phyloP scores from a whole-genome alignment of 2,329 filamentous ascomycete species.

The Boeremia exigua region DNA sequence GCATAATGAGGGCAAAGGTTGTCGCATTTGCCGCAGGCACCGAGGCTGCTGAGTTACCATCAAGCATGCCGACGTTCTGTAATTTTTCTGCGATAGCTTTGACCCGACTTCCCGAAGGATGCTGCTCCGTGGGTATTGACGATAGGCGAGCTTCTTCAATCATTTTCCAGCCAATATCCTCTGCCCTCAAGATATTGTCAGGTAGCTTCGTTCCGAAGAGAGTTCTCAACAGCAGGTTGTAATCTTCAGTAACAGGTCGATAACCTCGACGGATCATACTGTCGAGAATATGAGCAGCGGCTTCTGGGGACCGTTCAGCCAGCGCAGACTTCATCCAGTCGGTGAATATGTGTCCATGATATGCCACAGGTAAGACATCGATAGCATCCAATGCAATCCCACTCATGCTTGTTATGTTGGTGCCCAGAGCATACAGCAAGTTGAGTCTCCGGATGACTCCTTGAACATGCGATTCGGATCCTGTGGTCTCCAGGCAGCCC shows the following conservation, averaged over 20 bases:
- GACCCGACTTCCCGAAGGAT: neutral
- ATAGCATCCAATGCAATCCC: constrained; percentile 50
- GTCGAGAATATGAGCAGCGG: constrained; percentile 73
- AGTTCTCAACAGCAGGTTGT: constrained; percentile 82
- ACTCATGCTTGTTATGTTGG: constrained; percentile 37
- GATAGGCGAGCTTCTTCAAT: constrained; percentile 29
- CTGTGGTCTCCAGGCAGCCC: constrained; percentile 51
- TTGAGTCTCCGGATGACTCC: constrained; percentile 35
- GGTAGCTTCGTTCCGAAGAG: constrained; percentile 64
- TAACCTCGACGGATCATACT: constrained; percentile 76
- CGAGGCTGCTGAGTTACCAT: constrained; percentile 8
- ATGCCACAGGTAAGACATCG: constrained; percentile 57
- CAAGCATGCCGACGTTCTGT: neutral
- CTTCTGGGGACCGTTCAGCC: constrained; percentile 64
- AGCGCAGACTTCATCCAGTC: constrained; percentile 90
- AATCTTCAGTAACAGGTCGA: constrained; percentile 72
- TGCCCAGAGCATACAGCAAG: constrained; percentile 37
- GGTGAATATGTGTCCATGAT: constrained; percentile 82
- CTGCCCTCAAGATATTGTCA: constrained; percentile 35
- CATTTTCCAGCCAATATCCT: constrained; percentile 47
- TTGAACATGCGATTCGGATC: constrained; percentile 32
- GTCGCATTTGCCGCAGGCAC: constrained; percentile 36
- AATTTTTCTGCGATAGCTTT: constrained; percentile 7
- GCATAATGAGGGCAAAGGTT: constrained; percentile 43
- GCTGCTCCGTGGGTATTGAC: neutral